Evolutionary conservation across 768 basidiomycete genomes (phyloP).

Genomic region (Suillus variegatus): DNA sequence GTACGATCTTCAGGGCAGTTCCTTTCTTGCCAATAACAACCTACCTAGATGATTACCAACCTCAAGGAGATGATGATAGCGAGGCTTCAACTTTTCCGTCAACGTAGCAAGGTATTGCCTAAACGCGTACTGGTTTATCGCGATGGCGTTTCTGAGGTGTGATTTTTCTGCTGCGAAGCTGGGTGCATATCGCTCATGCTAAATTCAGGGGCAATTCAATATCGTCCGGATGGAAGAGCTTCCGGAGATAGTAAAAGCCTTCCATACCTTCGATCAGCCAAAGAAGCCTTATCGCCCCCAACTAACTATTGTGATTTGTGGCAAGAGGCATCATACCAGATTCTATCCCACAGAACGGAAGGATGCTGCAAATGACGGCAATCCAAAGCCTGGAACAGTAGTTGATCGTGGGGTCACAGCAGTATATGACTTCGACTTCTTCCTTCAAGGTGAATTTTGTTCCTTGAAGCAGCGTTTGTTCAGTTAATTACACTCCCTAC

Average conservation of each 20-base stretch:
- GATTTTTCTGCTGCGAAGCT: conserved; percentile 7
- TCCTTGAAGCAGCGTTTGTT: background rate
- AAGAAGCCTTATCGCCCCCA: conserved; percentile 44
- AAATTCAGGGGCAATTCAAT: conserved; percentile 47
- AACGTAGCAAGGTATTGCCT: conserved; percentile 39
- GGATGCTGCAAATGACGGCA: conserved; percentile 46
- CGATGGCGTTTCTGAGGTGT: conserved; percentile 81
- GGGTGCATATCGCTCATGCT: conserved; percentile 14
- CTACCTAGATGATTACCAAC: conserved; percentile 47
- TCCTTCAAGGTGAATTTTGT: conserved; percentile 44
- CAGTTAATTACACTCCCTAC: background rate
- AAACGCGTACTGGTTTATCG: conserved; percentile 53
- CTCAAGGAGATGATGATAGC: conserved; percentile 50
- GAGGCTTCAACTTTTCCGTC: conserved; percentile 42
- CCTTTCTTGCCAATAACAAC: background rate
- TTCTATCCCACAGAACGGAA: conserved; percentile 52
- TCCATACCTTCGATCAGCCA: conserved; percentile 38
- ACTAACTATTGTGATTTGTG: conserved; percentile 55
- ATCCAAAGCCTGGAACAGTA: conserved; percentile 53
- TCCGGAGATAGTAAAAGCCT: conserved; percentile 44
- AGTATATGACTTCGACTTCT: conserved; percentile 57
- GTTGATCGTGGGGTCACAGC: conserved; percentile 57
- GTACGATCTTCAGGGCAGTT: conserved; percentile 32
- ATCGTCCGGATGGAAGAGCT: conserved; percentile 46
- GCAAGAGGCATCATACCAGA: conserved; percentile 59